Conservation (phyloP, 768 basidiomycete genomes). For the Mycena metata region DNA sequence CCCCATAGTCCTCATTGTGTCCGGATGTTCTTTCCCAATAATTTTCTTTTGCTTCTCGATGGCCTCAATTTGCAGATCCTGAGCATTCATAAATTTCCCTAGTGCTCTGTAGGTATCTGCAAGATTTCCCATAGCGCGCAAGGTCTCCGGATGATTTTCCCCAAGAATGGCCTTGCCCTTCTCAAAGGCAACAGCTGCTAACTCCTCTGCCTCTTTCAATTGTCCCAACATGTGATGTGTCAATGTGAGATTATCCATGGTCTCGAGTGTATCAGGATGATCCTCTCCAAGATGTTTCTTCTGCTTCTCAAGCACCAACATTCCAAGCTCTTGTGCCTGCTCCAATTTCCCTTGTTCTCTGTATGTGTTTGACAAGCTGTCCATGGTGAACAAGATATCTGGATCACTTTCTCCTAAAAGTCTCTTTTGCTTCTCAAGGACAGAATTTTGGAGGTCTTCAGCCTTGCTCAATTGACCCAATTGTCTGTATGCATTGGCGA, state of each 20-base stretch:
- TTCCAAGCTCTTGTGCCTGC: conserved; percentile 8
- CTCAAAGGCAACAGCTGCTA: conserved; percentile 1
- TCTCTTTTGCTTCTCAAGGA: conserved; percentile 12
- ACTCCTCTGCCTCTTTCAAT: neutral
- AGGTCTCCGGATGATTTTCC: conserved; percentile 5
- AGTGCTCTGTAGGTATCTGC: conserved; percentile 3
- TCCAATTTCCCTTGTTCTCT: conserved; percentile 5
- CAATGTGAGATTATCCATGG: conserved; percentile 8
- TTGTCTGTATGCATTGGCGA: neutral
- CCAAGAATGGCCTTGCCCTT: conserved; percentile 7
- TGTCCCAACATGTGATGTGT: neutral
- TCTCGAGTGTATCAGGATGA: conserved; percentile 12
- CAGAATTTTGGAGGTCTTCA: neutral
- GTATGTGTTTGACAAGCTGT: conserved; percentile 18
- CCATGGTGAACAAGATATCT: conserved; percentile 14
- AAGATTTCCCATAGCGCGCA: conserved; percentile 4
- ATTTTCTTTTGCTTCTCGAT: conserved; percentile 11
- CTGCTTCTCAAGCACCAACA: neutral
- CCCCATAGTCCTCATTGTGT: neutral
- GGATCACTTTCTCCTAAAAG: conserved; percentile 19
- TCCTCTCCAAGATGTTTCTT: conserved; percentile 4
- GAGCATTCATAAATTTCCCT: neutral
- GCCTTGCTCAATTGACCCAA: neutral
- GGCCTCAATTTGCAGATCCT: neutral
- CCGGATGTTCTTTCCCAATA: neutral